Base-by-base conservation (phyloP, 768 basidiomycete species). In the Termitomyces bulborhizus region DNA sequence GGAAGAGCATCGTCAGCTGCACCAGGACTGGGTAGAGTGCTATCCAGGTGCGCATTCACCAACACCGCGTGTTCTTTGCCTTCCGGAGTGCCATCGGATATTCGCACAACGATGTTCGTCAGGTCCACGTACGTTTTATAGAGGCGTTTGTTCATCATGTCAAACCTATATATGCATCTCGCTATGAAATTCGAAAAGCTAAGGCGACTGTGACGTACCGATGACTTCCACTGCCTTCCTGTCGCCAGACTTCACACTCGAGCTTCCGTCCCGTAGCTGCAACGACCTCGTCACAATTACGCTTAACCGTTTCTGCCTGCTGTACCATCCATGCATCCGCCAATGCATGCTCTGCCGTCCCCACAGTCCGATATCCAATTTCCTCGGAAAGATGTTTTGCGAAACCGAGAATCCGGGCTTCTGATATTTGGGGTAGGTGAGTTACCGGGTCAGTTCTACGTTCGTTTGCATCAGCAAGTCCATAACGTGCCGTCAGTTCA, bases 231-330 rank as follows among this genome's bases (percentile, higher is more conserved):
- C 84, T 90, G 2, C 94, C 93, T 61, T 86, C 78, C 69, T 97
- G 95, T 54, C 86, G 76, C 89, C 91, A 96, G 0, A 95, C 84
- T 64, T 97, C 93, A 63, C 96, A 94, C 65, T 95, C 77, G n/a
- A 96, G 71, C 44, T 85, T 85, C 46, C 85, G 72, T 57, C 75
- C 69, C 2, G 65, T 73, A 40, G 65, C 67, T 32, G 66, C 65
- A 6, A 79, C 76, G 29, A 82, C 68, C 46, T 70, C 69, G 44
- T 87, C 82, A 65, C 93, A 95, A 50, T 83, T 69, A 32, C 69
- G 68, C 63, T 84, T 74, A 37, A 95, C 67, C 43, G 74, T 73
- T 51, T 84, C 71, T 2, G 87, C 86, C 62, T 86, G 81, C 45
- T 80, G 71, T 21, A 85, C 64, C 79, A 95, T 84, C 85, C 93